Base-by-base conservation (phyloP, 164 flowering plant genomes). In the Chloranthus sessilifolius region DNA sequence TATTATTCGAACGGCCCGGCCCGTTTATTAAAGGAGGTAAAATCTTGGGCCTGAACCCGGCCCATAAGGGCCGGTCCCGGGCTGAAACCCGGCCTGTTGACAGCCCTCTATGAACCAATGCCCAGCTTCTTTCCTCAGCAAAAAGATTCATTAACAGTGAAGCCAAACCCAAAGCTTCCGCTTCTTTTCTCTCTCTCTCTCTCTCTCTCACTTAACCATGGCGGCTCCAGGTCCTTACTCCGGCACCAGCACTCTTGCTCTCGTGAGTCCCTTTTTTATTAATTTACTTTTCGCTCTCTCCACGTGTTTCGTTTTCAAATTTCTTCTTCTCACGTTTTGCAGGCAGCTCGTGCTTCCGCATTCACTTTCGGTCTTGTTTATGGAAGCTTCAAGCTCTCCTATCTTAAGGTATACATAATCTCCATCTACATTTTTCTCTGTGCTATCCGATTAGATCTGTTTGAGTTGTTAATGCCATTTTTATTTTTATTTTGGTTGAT, bases 311-410 rank as follows among this genome's bases (percentile, higher is more conserved):
- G 5, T 10, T 46, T 20, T 31, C 50, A 42, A n/a, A 17, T 24
- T 23, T 38, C 44, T 43, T 34, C 26, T 48, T 52, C 49, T 15
- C 24, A 20, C 21, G 21, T 12, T 40, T 50, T 15, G 36, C 59
- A 85, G 89, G 89, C 78, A 15, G 89, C 81, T 66, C 84, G 94
- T 39, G 82, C 54, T 11, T 85, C 89, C 12, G 81, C 83, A 12
- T 71, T 82, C 69, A 68, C 84, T 3, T 31, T 72, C n/a, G 87
- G 94, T 5, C 56, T 82, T 24, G 81, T 76, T 24, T 85, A 82
- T 29, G 89, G 94, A 15, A 73, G 67, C 67, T 12, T 78, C 15
- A 85, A 82, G 77, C 83, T 82, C 68, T 76, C 76, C 63, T 71
- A 69, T 56, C 78, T 85, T 53, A 66, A 76, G 88, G 83, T 84